Evolutionary conservation across 805 yeast species (phyloP), one percentile per base, ranked within the genome.

Genomic region (Nakazawaea populi): DNA sequence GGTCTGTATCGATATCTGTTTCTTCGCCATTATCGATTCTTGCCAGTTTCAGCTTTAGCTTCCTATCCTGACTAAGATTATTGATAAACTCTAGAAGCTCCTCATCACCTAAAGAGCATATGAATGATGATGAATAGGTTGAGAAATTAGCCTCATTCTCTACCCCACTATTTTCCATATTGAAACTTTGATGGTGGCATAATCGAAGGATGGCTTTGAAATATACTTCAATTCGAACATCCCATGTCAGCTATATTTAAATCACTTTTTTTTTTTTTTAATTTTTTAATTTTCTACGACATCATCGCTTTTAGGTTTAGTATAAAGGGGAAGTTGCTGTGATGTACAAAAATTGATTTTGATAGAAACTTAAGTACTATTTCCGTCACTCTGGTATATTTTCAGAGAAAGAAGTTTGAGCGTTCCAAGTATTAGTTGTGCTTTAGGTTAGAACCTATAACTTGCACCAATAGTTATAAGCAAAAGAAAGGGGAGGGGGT

Each of bases 51-150:
- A 36, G 29, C 5, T 38, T 42, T 24, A 29, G 44, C 42, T 54
- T 27, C 49, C 55, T 52, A 27, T 55, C 54, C 45, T 68, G 72
- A 46, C 72, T 66, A 14, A 70, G 51, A 30, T 56, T 53, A 49
- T 68, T 67, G 18, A 73, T 69, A 48, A 67, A 63, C 1, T 66
- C 63, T 9, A 73, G 59, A 32, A 73, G 64, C 55, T 71, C 69
- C 1, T 67, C 63, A 55, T 73, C 74, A 11, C 57, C 68, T 58
- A 73, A 60, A 0, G 75, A 69, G 3, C 69, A 35, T 8, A 51
- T 37, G 27, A 51, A 51, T n/a, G 53, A 50, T 4, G 49, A 48
- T 3, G 44, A 60, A 8, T 58, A 7, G 7, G 11, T 37, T n/a
- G 40, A 37, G 40, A 37, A 7, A 12, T 10, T 37, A 6, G 7